Conservation (phyloP, 176 grass and related monocot genomes). For the Avena insularis region DNA sequence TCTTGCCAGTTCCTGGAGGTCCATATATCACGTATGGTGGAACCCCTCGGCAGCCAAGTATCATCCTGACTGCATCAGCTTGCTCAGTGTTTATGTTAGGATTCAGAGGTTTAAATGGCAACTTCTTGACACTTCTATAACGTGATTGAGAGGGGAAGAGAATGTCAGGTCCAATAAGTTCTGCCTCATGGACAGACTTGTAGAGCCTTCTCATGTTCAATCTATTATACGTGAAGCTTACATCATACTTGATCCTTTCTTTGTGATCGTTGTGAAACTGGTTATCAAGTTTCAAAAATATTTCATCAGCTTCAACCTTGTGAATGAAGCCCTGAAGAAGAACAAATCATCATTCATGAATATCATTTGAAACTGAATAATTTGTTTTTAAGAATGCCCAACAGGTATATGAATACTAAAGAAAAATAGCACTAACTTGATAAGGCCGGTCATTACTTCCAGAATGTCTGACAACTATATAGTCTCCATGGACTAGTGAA, state of each 20-base stretch:
- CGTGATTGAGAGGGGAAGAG: constrained; percentile 63
- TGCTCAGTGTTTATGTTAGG: constrained; percentile 77
- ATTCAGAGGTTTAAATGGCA: constrained; percentile 64
- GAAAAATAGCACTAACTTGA: constrained; percentile 58
- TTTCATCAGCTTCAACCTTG: constrained; percentile 90
- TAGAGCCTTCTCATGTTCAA: constrained; percentile 88
- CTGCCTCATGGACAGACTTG: constrained; percentile 62
- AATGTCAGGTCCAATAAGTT: constrained; percentile 52
- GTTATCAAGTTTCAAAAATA: constrained; percentile 76
- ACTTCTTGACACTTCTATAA: constrained; percentile 47
- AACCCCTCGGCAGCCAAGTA: constrained; percentile 78
- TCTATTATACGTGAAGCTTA: constrained; percentile 94
- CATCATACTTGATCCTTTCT: constrained; percentile 57
- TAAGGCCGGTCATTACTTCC: constrained; percentile 54
- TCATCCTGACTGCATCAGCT: constrained; percentile 69
- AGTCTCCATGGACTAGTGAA: constrained; percentile 79
- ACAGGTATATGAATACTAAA: constrained; percentile 24
- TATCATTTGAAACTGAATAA: constrained; percentile 35
- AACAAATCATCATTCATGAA: constrained; percentile 32
- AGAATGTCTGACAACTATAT: constrained; percentile 61
- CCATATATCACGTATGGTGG: constrained; percentile 84
- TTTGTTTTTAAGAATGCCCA: constrained; percentile 26
- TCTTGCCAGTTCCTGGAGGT: constrained; percentile 93
- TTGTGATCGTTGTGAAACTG: constrained; percentile 51
- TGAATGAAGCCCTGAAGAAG: constrained; percentile 83